Evolutionary conservation across 371 early-diverging fungal genomes (phyloP).

Genomic region (Fennellomyces sp.): DNA sequence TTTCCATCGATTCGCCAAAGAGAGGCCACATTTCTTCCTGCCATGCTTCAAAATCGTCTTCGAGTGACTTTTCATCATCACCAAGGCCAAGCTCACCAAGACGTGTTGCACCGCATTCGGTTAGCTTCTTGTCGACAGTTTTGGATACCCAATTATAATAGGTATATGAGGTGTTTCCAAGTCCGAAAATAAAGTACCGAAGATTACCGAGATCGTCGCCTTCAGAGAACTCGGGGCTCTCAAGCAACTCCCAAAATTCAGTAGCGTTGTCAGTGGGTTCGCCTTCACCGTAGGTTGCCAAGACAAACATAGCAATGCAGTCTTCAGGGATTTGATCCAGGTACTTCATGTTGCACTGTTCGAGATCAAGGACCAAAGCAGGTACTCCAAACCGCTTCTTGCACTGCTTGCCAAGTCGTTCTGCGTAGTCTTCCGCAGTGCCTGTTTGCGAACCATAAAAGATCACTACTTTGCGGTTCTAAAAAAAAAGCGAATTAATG

Average conservation of each 20-base stretch:
- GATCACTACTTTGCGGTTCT: slow-evolving; percentile 64
- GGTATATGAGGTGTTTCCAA: slow-evolving; percentile 95
- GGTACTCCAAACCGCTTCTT: slow-evolving; percentile 67
- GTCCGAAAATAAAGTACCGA: slow-evolving; percentile 83
- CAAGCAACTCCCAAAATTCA: slow-evolving; percentile 76
- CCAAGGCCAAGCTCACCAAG: slow-evolving; percentile 86
- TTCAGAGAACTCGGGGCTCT: slow-evolving; percentile 66
- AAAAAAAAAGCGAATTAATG: not conserved
- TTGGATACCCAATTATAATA: slow-evolving; percentile 83
- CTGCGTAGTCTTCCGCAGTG: slow-evolving; percentile 92
- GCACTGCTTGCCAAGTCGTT: slow-evolving; percentile 80
- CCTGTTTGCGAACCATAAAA: slow-evolving; percentile 96
- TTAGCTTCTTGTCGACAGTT: slow-evolving; percentile 64
- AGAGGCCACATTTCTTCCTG: slow-evolving; percentile 76
- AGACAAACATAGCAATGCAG: slow-evolving; percentile 70
- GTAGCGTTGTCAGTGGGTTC: slow-evolving; percentile 89
- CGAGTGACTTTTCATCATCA: slow-evolving; percentile 91
- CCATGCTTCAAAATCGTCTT: slow-evolving; percentile 93
- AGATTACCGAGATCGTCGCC: slow-evolving; percentile 54
- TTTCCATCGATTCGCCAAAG: slow-evolving; percentile 27
- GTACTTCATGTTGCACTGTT: slow-evolving; percentile 80
- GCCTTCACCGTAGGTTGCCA: slow-evolving; percentile 87
- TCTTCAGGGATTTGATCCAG: slow-evolving; percentile 63
- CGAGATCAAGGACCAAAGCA: slow-evolving; percentile 77
- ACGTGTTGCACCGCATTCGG: slow-evolving; percentile 71